These are phyloP conservation scores for Suillus tomentosus DNA, from an alignment of 768 basidiomycete species.

Conservation along the genomic window DNA sequence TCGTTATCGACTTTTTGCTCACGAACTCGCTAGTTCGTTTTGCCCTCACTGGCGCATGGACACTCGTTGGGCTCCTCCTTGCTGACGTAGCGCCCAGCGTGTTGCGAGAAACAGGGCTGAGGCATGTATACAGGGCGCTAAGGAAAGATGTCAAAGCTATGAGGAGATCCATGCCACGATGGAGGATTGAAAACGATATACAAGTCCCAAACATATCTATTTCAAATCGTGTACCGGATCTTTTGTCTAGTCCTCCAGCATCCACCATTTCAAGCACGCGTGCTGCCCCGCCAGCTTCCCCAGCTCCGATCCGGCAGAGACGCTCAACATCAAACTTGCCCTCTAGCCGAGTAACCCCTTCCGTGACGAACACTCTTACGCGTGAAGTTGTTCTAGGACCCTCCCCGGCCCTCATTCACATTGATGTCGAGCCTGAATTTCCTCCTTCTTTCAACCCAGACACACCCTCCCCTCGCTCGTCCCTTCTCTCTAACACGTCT, in stretches of 20 bases:
- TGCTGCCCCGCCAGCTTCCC: slow-evolving; percentile 26
- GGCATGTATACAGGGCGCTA: slow-evolving; percentile 39
- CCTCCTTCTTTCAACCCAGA: slow-evolving; percentile 3
- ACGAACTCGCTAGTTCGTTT: slow-evolving; percentile 54
- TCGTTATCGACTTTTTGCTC: slow-evolving; percentile 70
- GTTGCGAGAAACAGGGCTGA: slow-evolving; percentile 45
- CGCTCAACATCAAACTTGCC: slow-evolving; percentile 17
- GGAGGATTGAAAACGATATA: slow-evolving; percentile 34
- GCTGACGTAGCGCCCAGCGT: slow-evolving; percentile 52
- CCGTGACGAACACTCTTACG: slow-evolving; percentile 10
- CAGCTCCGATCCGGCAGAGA: slow-evolving; percentile 13
- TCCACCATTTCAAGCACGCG: slow-evolving; percentile 19
- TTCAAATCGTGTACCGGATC: neutral
- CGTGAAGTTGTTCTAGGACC: slow-evolving; percentile 21
- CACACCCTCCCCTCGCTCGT: neutral
- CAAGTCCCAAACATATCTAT: slow-evolving; percentile 1
- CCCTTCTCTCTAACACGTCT: neutral
- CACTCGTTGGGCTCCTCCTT: slow-evolving; percentile 53
- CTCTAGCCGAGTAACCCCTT: slow-evolving; percentile 23
- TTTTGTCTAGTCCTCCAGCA: slow-evolving; percentile 14
- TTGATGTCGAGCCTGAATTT: slow-evolving; percentile 3
- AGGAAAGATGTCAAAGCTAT: slow-evolving; percentile 36
- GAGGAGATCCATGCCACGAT: slow-evolving; percentile 33
- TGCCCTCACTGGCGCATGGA: slow-evolving; percentile 51
- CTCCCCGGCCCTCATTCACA: slow-evolving; percentile 32